Evolutionary conservation across 2,329 filamentous ascomycete genomes (phyloP).

Genomic region (Xylaria hypoxylon): DNA sequence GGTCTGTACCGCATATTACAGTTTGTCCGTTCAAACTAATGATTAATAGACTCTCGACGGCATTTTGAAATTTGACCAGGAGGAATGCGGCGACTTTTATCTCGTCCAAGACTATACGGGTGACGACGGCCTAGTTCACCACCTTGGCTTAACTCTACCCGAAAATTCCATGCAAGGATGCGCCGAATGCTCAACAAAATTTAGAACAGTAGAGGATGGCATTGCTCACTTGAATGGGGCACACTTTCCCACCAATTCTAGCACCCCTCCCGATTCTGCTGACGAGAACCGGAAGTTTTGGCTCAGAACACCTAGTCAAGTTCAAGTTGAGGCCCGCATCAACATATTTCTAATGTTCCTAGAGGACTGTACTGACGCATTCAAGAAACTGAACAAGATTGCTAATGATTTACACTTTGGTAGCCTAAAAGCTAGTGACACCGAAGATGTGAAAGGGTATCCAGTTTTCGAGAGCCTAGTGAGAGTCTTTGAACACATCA

Average conservation of each 20-base stretch:
- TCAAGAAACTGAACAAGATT: slow-evolving; percentile 11
- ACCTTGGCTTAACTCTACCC: not conserved
- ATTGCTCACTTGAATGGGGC: slow-evolving; percentile 14
- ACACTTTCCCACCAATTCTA: slow-evolving; percentile 11
- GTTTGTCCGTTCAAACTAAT: not conserved
- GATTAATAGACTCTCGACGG: slow-evolving; percentile 4
- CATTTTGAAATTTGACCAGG: slow-evolving; percentile 4
- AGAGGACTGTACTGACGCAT: slow-evolving; percentile 1
- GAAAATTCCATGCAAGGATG: slow-evolving; percentile 5
- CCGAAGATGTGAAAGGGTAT: slow-evolving; percentile 17
- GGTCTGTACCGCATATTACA: not conserved
- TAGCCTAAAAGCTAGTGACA: not conserved
- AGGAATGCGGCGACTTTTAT: not conserved
- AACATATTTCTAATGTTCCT: slow-evolving; percentile 19
- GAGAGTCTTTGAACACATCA: slow-evolving; percentile 27
- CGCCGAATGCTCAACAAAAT: slow-evolving; percentile 5
- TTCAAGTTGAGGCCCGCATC: slow-evolving; percentile 24
- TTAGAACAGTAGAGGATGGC: slow-evolving; percentile 7
- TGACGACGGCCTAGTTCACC: slow-evolving; percentile 7
- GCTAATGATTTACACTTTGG: slow-evolving; percentile 18
- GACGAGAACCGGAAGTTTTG: slow-evolving; percentile 4
- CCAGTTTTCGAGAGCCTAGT: slow-evolving; percentile 31
- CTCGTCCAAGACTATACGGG: slow-evolving; percentile 18
- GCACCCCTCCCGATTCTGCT: not conserved
- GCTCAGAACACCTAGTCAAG: slow-evolving; percentile 16